Percentiles rank a stretch among this genome's conserved stretches.
Conservation (phyloP, 139 green algal genomes). For the Chlamydomonas applanata region DNA sequence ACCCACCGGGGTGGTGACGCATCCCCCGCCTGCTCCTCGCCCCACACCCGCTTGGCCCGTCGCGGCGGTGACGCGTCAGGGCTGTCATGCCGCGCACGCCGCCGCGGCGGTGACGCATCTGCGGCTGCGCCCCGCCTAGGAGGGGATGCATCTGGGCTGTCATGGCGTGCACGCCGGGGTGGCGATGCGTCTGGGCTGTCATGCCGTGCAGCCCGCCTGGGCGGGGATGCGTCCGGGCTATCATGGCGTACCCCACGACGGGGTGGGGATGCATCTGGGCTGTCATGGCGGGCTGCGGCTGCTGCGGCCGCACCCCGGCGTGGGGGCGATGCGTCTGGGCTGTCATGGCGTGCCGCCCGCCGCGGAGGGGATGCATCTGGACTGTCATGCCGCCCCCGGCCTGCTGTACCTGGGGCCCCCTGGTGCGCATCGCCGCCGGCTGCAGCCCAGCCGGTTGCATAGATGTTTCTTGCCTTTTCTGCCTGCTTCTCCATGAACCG, state of each 20-base stretch:
- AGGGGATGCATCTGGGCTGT: slow-evolving; percentile 36
- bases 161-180: slow-evolving; percentile 7
- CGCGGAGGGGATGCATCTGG: slow-evolving; percentile 26
- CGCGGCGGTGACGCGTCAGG: slow-evolving; percentile 35
- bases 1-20: slow-evolving; percentile 31
- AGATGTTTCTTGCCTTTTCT: slow-evolving; percentile 29
- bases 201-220: slow-evolving; percentile 11
- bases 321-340: slow-evolving; percentile 32
- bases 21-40: background rate
- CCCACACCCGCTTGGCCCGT: too few relatives aligned
- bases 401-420: slow-evolving; percentile 1
- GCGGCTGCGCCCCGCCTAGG: slow-evolving; percentile 4
- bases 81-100: slow-evolving; percentile 17
- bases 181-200: slow-evolving; percentile 23
- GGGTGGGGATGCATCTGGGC: slow-evolving; percentile 28
- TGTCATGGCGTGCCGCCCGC: background rate
- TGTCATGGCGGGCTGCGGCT: slow-evolving; percentile 15
- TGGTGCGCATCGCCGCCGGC: background rate
- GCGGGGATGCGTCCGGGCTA: slow-evolving; percentile 22
- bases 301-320: background rate
- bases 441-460: slow-evolving; percentile 27
- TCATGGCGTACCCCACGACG: background rate
- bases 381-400: slow-evolving; percentile 14
- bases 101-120: slow-evolving; percentile 22
- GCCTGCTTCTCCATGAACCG: slow-evolving; percentile 37